Evolutionary conservation across 495 filamentous ascomycete species (phyloP), one percentile per base, ranked within the genome.

Genomic region (Apodospora peruviana): DNA sequence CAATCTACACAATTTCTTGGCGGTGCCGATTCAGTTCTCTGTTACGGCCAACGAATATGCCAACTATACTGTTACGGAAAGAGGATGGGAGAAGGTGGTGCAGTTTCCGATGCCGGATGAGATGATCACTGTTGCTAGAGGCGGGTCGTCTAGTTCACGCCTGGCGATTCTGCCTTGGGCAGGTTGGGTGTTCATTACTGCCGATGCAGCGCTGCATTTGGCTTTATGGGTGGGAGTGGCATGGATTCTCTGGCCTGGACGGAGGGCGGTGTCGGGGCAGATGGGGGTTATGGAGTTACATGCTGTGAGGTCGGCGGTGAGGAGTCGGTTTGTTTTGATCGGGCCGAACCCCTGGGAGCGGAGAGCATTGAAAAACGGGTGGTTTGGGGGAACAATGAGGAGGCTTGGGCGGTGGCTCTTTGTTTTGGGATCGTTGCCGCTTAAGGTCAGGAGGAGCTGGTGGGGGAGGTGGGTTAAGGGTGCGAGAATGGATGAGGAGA

Each of bases 1-100:
- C 4, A 23, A 43, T n/a, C 45, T 59, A n/a, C 52, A 59, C n/a
- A 59, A 59, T 34, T 21, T 59, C 29, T 21, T 59, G 0, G 48
- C 48, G 12, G 40, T 52, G 2, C 56, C 56, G 1, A 25, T 55
- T 3, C 52, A 55, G 40, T 59, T 59, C 44, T 21, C 29, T 23
- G 35, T 56, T n/a, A 52, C 44, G 9, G 47, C 56, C 2, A 18
- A 25, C 17, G 36, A 38, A 5, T 55, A 24, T 24, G 51, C 47
- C 12, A 55, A 55, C 24, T 55, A 49, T 29, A 52, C 42, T 14
- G 36, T 22, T 1, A 20, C 38, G 1, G 43, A 39, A 5, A 1
- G 0, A 19, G 48, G 40, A 1, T 24, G 40, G 4, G 2, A 41
- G n/a, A 22, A 17, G 3, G 4, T 42, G 21, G 14, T 19, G 11